phyloP scores from a whole-genome alignment of 148 eudicot species.

The Hydrangea macrophylla region DNA sequence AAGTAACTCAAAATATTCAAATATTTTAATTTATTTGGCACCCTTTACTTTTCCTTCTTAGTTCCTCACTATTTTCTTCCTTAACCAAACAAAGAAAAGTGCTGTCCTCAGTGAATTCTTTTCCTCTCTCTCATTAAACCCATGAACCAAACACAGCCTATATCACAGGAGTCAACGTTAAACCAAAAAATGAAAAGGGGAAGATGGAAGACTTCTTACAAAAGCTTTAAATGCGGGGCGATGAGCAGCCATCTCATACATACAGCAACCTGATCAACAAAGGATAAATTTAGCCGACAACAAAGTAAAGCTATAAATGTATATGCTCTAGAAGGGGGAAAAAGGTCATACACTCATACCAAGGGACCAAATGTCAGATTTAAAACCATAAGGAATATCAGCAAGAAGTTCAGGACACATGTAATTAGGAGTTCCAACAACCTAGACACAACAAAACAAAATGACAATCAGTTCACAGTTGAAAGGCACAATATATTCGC shows the following conservation, averaged over 20 bases:
- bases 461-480: constrained; percentile 14
- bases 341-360: constrained; percentile 36
- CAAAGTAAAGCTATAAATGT: constrained; percentile 4
- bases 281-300: constrained; percentile 15
- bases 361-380: constrained; percentile 98
- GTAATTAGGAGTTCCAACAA: constrained; percentile 99
- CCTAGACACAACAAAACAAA: constrained; percentile 41
- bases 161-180: not conserved
- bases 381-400: constrained; percentile 98
- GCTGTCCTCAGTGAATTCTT: too few species aligned
- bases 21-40: too few species aligned
- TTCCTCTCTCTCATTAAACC: too few species aligned
- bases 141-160: too few species aligned
- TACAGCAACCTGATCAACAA: constrained; percentile 76
- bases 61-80: too few species aligned
- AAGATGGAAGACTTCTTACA: constrained; percentile 56
- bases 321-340: not conserved
- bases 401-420: constrained; percentile 99
- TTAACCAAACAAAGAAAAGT: too few species aligned
- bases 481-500: constrained; percentile 7
- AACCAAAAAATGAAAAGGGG: not conserved
- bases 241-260: constrained; percentile 99
- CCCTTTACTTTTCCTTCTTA: too few species aligned
- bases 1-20: too few species aligned
- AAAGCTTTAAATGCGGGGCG: constrained; percentile 98